Percentiles rank a stretch among this genome's conserved stretches.
Evolutionary conservation across 768 basidiomycete genomes (phyloP).

Genomic region (Rhizopogon vulgaris): DNA sequence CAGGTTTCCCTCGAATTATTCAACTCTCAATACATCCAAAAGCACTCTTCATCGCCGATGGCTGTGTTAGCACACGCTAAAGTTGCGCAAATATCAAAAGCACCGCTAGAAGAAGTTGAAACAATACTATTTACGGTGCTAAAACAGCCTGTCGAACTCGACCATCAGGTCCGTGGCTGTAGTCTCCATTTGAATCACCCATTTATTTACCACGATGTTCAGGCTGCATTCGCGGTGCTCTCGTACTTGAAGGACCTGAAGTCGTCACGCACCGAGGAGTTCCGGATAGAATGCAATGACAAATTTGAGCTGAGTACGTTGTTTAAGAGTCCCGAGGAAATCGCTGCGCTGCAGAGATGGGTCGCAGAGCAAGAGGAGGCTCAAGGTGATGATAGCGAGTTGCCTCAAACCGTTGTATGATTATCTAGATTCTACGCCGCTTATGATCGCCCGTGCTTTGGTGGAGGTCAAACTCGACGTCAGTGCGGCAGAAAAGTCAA

Average conservation of each 20-base stretch:
- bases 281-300: conserved; percentile 44
- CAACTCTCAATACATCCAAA: conserved; percentile 75
- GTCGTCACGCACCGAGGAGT: conserved; percentile 55
- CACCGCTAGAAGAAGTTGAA: conserved; percentile 56
- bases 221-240: conserved; percentile 50
- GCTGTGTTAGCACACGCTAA: conserved; percentile 63
- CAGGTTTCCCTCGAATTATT: conserved; percentile 55
- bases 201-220: neutral
- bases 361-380: conserved; percentile 14
- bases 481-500: neutral
- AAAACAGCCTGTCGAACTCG: conserved; percentile 34
- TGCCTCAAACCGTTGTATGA: neutral
- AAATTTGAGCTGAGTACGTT: conserved; percentile 59
- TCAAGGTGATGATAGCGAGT: neutral
- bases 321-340: conserved; percentile 55
- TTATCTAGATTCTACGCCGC: neutral
- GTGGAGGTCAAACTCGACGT: neutral
- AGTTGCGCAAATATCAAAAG: conserved; percentile 41
- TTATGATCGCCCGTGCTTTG: neutral
- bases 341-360: conserved; percentile 30
- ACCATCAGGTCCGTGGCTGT: conserved; percentile 37
- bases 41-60: conserved; percentile 39
- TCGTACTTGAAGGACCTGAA: conserved; percentile 43
- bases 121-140: conserved; percentile 45
- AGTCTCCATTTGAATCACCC: neutral